Evolutionary conservation across 2,329 filamentous ascomycete genomes (phyloP), one percentile per base, ranked within the genome.

Genomic region (Aspergillus sp.): DNA sequence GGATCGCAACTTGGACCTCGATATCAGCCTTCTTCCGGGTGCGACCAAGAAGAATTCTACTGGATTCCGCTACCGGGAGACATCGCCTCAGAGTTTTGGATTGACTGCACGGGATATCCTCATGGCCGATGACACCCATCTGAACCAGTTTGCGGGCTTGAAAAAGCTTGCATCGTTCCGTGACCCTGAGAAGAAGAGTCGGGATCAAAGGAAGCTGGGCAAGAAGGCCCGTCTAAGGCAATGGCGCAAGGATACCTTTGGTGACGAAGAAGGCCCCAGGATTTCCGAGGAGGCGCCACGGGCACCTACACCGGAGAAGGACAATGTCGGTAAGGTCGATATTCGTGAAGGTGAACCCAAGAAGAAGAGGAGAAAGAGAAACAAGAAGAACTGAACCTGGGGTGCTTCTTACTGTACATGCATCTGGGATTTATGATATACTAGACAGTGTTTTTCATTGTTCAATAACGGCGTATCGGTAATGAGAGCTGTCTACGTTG

Each of bases 131-230:
- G 95, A 99, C 78, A 82, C 86, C 50, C 87, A 89, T 57, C 86
- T 99, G 65, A 99, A 99, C 76, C 84, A 93, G 66, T 99, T 90
- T 72, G 94, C 89, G 5, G 94, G 95, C 6, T 81, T 99, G 71
- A 99, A 99, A 84, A 98, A 97, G 80, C 85, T 97, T 61, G 93
- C 94, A 4, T 83, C 90, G 5, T 99, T 95, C 81, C 86, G 95
- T 59, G 93, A 97, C 73, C 81, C 83, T 3, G 90, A 93, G 70
- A 95, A 96, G 84, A 98, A 98, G 83, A 84, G 85, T 67, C 90
- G 89, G 70, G 95, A 99, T 73, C 87, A 88, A 80, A 96, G 96
- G 83, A 85, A 86, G 69, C 83, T 98, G 30, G 90, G 91, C 65
- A 99, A 98, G 85, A 98, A 98, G 81, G 91, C 91, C 7, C 84